Percentiles rank a stretch among this genome's conserved stretches.
These are phyloP conservation scores for Gossypium raimondii DNA, from an alignment of 345 rosid genomes.

Conservation along the genomic window DNA sequence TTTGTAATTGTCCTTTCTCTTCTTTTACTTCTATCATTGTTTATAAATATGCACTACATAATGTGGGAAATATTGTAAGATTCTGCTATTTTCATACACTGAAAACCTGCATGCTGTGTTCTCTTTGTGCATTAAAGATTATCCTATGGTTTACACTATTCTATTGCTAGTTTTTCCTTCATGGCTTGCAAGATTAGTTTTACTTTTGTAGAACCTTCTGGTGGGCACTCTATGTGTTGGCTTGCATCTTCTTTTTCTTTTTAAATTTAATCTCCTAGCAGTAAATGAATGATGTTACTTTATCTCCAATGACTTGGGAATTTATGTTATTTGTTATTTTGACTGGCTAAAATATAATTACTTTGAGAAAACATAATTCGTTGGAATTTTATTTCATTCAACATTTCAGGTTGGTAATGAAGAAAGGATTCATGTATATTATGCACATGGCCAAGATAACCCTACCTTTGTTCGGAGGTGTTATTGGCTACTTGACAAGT, in stretches of 20 bases:
- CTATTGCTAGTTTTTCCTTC: not conserved
- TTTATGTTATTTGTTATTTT: not conserved
- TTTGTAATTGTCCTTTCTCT: not conserved
- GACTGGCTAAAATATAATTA: constrained; percentile 5
- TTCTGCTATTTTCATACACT: not conserved
- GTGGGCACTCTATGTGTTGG: not conserved
- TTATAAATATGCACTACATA: not conserved
- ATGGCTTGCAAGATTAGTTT: not conserved
- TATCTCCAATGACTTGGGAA: not conserved
- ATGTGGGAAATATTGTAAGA: not conserved
- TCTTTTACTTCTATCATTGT: not conserved
- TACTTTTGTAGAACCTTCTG: not conserved
- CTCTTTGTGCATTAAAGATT: not conserved
- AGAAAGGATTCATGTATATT: constrained; percentile 97
- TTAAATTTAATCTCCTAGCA: not conserved
- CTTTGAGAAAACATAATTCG: not conserved
- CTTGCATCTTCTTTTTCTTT: constrained; percentile 2
- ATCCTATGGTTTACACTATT: not conserved
- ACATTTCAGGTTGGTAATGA: constrained; percentile 73
- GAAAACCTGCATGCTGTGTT: not conserved
- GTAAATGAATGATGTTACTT: not conserved
- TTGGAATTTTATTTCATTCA: not conserved
- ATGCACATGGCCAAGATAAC: constrained; percentile 93
- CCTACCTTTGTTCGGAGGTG: constrained; percentile 96
- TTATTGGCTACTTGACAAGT: constrained; percentile 99